Evolutionary conservation across 768 basidiomycete species (phyloP), one percentile per base, ranked within the genome.

Genomic region (Kwoniella botswanensis): DNA sequence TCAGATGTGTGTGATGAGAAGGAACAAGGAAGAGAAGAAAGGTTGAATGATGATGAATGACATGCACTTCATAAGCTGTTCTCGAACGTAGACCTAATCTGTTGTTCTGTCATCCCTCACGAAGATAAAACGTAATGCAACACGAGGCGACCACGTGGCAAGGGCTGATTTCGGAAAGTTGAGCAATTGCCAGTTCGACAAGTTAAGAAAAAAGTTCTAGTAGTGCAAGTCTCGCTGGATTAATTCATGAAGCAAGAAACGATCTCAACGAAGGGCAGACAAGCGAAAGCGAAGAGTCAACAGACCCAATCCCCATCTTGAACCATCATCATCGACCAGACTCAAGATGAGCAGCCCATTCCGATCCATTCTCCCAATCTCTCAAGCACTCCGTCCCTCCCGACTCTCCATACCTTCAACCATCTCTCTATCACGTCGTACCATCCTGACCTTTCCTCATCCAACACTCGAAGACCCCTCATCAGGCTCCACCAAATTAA

Each of bases 371-470:
- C 17, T 50, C 42, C 29, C 58, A 52, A 12, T 50, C 56, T 44
- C n/a, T 17, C 44, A n/a, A 56, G n/a, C 24, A 57, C 29, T 54
- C 43, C 46, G 35, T 35, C 7, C 35, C 35, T 35, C 18, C 18
- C 65, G 21, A 57, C 22, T 46, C n/a, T 43, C 13, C 50, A 10
- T 59, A 13, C 17, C 4, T 26, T 53, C 63, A 43, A 64, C 63
- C 2, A 24, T 4, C 42, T 10, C 35, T 4, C 22, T 13, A 63
- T 35, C 63, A 43, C 43, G 58, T 5, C 70, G 59, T 21, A 35
- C 22, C 2, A 26, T 62, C 41, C 43, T 76, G 11, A 67, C 67
- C 1, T 70, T 73, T 22, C 72, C 74, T 46, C 71, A 79, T 55
- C 68, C 72, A 6, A 62, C 55, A 22, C 63, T 21, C 4, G 59